Conservation (phyloP, 2,329 filamentous ascomycete species). For the Sporothrix globosa region DNA sequence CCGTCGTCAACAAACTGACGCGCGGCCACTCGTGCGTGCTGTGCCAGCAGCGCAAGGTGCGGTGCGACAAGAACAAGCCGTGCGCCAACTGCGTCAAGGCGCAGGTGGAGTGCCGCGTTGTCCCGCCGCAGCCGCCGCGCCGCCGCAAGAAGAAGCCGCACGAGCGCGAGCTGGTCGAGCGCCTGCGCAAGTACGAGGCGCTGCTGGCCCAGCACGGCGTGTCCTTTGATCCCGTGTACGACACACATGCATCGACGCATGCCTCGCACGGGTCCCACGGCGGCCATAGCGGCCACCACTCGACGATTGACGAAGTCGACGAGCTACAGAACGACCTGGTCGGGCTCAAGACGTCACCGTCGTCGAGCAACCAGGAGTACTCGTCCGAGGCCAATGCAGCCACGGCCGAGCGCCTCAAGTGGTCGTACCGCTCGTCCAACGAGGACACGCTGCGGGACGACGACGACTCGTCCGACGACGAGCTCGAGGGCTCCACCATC, state of each 20-base stretch:
- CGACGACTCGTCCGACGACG: constrained; percentile 60
- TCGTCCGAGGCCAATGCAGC: constrained; percentile 25
- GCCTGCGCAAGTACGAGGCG: constrained; percentile 69
- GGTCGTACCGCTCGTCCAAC: constrained; percentile 53
- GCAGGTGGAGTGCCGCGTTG: constrained; percentile 62
- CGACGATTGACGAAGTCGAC: constrained; percentile 54
- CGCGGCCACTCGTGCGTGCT: constrained; percentile 67
- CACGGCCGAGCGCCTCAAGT: not conserved
- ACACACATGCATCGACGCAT: constrained; percentile 50
- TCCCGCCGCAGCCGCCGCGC: constrained; percentile 60
- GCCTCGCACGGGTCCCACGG: constrained; percentile 43
- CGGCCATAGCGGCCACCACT: constrained; percentile 21
- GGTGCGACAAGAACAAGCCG: constrained; percentile 72
- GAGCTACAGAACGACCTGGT: constrained; percentile 61
- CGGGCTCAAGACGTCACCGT: constrained; percentile 57
- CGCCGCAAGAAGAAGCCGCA: constrained; percentile 66
- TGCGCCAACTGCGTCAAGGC: constrained; percentile 70
- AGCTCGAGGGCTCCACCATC: constrained; percentile 58
- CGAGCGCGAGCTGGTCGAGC: constrained; percentile 70
- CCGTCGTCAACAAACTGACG: constrained; percentile 60
- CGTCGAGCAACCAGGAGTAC: constrained; percentile 46
- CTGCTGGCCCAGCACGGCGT: constrained; percentile 68
- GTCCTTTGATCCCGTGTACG: constrained; percentile 65
- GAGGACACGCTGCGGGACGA: constrained; percentile 49
- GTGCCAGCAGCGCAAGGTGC: constrained; percentile 76